Base-by-base conservation (phyloP, 2,329 filamentous ascomycete genomes). In the Simplicillium aogashimaense region DNA sequence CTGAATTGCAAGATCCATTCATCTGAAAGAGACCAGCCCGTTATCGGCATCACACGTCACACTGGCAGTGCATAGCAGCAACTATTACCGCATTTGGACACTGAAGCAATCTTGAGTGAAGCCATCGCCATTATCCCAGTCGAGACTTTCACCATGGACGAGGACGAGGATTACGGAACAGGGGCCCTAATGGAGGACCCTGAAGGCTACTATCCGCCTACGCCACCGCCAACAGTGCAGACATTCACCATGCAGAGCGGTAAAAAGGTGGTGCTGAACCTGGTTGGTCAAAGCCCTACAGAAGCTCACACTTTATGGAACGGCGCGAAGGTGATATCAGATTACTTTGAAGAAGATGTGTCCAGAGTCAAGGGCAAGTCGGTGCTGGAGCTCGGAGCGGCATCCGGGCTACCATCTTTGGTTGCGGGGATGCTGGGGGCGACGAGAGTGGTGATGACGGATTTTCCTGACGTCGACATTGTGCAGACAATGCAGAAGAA, bases 231-330 rank as follows among this genome's bases (percentile, higher is more conserved):
- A 7, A 90, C 83, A 3, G 78, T 76, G 45, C 78, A 84, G 46
- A 72, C 77, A 34, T 83, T 94, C 66, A 76, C 70, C 16, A 74
- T 90, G 56, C 65, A 76, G 42, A 77, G 74, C 29, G 85, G 84
- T 44, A 58, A 77, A 47, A 66, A 67, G 20, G 65, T 94, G 48
- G 76, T 68, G 38, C 74, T 95, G 47, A 78, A 85, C 52, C 76
- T 95, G 64, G 86, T 95, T 35, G 89, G 89, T 44, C 81, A 86
- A 60, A 90, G 85, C 66, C 86, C 88, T 17, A 75, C 94, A 12
- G 94, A 94, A 76, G 89, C 86, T 13, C 86, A 95, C 61, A 74
- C 85, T 48, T 74, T 95, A 25, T 97, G 90, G 90, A 94, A 95
- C 60, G 89, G 86, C 45, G 82, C 83, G 44, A 82, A 85, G 46